Base-by-base conservation (phyloP, 2,329 filamentous ascomycete genomes). In the Gaeumannomyces tritici region DNA sequence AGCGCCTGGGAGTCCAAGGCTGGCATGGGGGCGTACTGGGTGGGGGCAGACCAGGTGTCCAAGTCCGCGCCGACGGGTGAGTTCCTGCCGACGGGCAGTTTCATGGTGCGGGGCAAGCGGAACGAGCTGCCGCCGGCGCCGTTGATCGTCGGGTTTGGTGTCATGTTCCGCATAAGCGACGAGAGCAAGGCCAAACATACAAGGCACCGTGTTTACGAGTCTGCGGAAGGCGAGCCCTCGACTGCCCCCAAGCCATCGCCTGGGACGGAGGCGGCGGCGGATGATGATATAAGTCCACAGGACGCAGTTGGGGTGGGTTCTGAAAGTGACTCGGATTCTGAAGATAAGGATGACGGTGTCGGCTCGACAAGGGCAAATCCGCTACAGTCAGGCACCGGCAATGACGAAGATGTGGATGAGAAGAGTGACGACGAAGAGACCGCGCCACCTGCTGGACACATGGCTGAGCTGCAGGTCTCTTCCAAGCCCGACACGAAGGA, bases 1-100 rank as follows among this genome's bases (percentile, higher is more conserved):
- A 88, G 81, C 63, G 95, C 93, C 0, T 99, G 95, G 95, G 95
- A 98, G 64, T 93, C 90, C 1, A 99, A 99, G 74, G 93, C 93
- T 11, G 86, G 91, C 21, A 96, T 98, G 90, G 89, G 90, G 24
- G 93, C 93, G 11, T 99, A 91, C 89, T 99, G 95, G 95, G 93
- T 96, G 0, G 87, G 88, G 65, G 89, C 90, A 2, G 88, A 93
- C 62, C 93, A 98, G 73, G 91, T 99, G 0, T 91, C 90, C 12
- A 98, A 98, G 75, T 90, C 86, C 42, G 88, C 89, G 0, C 81
- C 87, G 0, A 86, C 84, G 0, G 93, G 93, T 28, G 93, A 96
- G 67, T 93, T 90, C 68, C 75, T 99, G 8, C 83, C 87, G 0
- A 80, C 84, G 0, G 95, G 93, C 24, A 85, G 85, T 65, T 97